Base-by-base conservation (phyloP, 441 rosid species). In the Pelargonium australe region DNA sequence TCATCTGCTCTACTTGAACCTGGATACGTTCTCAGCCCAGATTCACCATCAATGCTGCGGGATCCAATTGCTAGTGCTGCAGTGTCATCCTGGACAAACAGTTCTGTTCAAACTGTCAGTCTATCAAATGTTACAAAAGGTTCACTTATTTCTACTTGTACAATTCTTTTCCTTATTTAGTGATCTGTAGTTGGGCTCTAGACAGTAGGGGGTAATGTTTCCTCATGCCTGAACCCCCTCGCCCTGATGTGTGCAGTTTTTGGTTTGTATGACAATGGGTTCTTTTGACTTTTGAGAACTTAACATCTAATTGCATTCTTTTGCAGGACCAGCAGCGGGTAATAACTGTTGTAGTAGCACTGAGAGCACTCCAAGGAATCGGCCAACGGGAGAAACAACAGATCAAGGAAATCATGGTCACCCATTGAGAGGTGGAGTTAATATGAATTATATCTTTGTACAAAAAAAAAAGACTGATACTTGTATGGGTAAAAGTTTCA, bases 311-410 rank as follows among this genome's bases (percentile, higher is more conserved):
- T 68, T 57, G 60, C 44, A 9, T 67, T 73, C 62, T 28, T 78
- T 76, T 78, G 71, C 80, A 87, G 92, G 80, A 40, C 70, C 85
- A 55, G 66, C 69, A 63, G 73, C 62, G 20, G 80, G 76, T 72
- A 89, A 83, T 79, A 89, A 89, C 75, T 84, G 80, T 68, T 86
- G 87, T 74, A 89, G 92, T 78, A 85, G 94, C 75, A 80, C 83
- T 47, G 92, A 86, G 73, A 84, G 87, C 75, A 83, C 85, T 71
- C 87, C 85, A 12, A 84, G 80, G 79, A 75, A 83, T 68, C 83
- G 45, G 68, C 68, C 78, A 34, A 66, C 19, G 43, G 78, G 75
- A 51, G 91, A 91, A 71, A 68, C 79, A 61, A 73, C 77, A 64
- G 88, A 89, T 17, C 93, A 73, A 65, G 86, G 78, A 28, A 89